Evolutionary conservation across 257 asterid species (phyloP), one percentile per base, ranked within the genome.

Genomic region (Primulina huaijiensis): DNA sequence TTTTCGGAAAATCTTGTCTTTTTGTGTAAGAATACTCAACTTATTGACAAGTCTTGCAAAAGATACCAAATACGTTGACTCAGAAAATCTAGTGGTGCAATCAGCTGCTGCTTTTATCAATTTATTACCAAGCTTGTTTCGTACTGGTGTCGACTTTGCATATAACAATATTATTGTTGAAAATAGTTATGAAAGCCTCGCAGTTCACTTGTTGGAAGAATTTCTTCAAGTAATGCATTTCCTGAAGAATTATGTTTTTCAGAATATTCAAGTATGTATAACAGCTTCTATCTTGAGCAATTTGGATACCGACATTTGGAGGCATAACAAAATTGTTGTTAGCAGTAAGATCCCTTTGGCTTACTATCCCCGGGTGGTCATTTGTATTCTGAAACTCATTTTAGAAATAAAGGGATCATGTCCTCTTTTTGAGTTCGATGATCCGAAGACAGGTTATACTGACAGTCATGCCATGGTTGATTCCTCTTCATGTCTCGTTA

Each of bases 301-400:
- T 75, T 74, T 86, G 78, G 88, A 88, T 78, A 79, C 86, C 46
- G 85, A 78, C 76, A 70, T 79, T 57, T 87, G 96, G 96, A 85
- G 81, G 74, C 84, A 72, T 62, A 71, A 73, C 78, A 87, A 81
- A 71, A 66, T 82, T 79, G 69, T 70, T 77, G 72, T 78, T 59
- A 89, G 67, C 78, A 83, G 75, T 43, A 94, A 76, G 78, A 81
- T 80, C 50, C 97, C 97, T 57, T 67, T 89, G 86, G 96, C 86
- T 74, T 87, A 80, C 88, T 90, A 66, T 38, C 96, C 99, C 8
- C 85, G 97, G 68, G 89, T 85, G 82, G 88, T 89, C 60, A 74
- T 83, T 62, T 86, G 77, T 82, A 76, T 85, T 64, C 76, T 91
- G 78, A 94, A 88, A 77, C 95, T 87, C 62, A 69, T 84, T 68